A percentile compares a stretch with the other conserved stretches of the same genome.
Conservation (phyloP, 2,329 filamentous ascomycete genomes). For the Colletotrichum viniferum region DNA sequence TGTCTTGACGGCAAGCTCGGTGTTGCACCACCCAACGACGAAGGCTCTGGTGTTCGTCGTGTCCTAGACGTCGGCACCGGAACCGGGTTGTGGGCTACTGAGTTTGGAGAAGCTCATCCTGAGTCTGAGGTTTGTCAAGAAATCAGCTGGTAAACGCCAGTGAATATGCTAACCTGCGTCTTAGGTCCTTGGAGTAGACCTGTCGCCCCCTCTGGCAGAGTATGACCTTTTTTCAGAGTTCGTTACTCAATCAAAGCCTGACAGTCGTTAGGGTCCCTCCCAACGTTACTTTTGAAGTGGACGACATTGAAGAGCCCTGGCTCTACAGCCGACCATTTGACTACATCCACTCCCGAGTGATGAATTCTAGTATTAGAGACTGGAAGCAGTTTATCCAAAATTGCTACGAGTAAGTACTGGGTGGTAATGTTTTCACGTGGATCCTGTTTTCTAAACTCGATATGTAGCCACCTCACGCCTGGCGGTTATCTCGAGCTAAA, state of each 20-base stretch:
- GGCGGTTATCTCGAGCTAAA: background rate
- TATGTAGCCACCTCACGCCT: background rate
- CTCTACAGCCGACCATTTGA: slow-evolving; percentile 34
- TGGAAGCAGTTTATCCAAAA: slow-evolving; percentile 24
- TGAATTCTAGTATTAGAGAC: slow-evolving; percentile 30
- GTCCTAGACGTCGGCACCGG: background rate
- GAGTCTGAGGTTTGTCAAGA: background rate
- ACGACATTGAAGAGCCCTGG: slow-evolving; percentile 38
- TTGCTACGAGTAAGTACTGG: background rate
- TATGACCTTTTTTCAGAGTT: background rate
- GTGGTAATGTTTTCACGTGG: background rate
- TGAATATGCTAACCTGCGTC: background rate
- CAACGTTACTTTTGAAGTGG: slow-evolving; percentile 47
- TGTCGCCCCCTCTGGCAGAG: background rate
- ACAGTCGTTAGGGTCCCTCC: slow-evolving; percentile 34
- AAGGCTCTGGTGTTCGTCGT: background rate
- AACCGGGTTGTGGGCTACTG: background rate
- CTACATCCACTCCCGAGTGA: slow-evolving; percentile 35
- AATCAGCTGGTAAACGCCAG: background rate
- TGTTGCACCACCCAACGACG: background rate
- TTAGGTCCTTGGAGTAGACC: background rate
- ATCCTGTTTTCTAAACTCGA: background rate
- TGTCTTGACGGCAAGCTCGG: background rate
- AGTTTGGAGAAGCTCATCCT: background rate
- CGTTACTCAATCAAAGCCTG: too few species aligned